Evolutionary conservation across 257 asterid species (phyloP).

Genomic region (Ilex aquifolium): DNA sequence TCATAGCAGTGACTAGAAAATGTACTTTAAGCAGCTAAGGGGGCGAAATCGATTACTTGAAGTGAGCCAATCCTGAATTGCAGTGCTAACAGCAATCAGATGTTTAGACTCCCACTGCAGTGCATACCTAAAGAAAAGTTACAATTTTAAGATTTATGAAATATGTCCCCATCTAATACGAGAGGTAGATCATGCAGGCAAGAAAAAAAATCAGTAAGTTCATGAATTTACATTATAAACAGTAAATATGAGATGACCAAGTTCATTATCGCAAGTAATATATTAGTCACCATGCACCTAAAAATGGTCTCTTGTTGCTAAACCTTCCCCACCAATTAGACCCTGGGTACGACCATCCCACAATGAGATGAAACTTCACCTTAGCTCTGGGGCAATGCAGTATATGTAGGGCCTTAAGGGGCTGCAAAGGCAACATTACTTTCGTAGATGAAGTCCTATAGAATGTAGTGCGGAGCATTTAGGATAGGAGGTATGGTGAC

Average conservation of each 20-base stretch:
- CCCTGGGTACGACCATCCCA: neutral
- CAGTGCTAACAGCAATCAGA: constrained; percentile 83
- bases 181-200: too few relatives aligned
- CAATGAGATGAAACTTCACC: neutral
- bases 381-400: neutral
- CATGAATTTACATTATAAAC: neutral
- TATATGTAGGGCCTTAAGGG: neutral
- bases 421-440: neutral
- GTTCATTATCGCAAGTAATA: too few relatives aligned
- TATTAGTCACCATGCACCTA: too few relatives aligned
- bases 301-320: too few relatives aligned
- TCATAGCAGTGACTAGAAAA: constrained; percentile 4
- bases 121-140: constrained; percentile 53
- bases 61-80: constrained; percentile 94
- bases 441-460: neutral
- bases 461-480: neutral
- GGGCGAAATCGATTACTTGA: constrained; percentile 58
- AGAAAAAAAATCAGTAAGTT: neutral
- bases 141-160: constrained; percentile 12
- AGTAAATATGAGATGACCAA: too few relatives aligned
- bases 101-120: constrained; percentile 92
- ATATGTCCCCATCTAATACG: too few relatives aligned
- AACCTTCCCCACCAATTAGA: too few relatives aligned
- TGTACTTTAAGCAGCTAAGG: constrained; percentile 9
- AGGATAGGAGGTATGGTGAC: too few relatives aligned